Evolutionary conservation across 805 yeast genomes (phyloP).

Genomic region (Lipomyces spencermartinsiae): DNA sequence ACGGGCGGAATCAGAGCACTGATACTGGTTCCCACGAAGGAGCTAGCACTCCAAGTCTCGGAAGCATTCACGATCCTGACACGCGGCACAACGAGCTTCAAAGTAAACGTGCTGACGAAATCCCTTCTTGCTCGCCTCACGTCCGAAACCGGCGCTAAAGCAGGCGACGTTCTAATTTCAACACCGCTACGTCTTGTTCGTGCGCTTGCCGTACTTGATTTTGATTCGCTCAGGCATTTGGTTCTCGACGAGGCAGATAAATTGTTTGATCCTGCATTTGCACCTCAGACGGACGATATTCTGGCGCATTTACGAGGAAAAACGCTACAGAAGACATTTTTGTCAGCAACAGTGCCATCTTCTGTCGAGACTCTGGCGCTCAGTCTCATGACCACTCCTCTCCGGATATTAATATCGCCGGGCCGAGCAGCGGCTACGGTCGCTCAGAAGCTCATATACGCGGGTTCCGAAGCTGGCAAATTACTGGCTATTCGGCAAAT

Average conservation of each 20-base stretch:
- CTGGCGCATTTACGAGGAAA: constrained; percentile 58
- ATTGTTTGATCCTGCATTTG: constrained; percentile 83
- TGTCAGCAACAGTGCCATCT: constrained; percentile 95
- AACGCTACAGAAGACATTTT: constrained; percentile 72
- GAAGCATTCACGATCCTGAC: constrained; percentile 67
- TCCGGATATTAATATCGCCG: constrained; percentile 87
- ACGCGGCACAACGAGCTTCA: constrained; percentile 41
- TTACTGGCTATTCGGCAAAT: constrained; percentile 87
- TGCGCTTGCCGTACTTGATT: constrained; percentile 65
- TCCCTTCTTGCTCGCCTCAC: constrained; percentile 55
- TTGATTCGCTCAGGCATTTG: constrained; percentile 71
- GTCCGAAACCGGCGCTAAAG: constrained; percentile 61
- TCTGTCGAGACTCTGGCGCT: constrained; percentile 88
- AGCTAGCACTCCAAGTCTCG: constrained; percentile 85
- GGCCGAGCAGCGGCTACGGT: constrained; percentile 80
- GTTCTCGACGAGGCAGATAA: constrained; percentile 97
- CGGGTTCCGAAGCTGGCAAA: constrained; percentile 97
- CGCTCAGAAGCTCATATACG: constrained; percentile 80
- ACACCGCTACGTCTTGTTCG: constrained; percentile 92
- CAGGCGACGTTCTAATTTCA: constrained; percentile 78
- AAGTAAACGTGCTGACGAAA: constrained; percentile 52
- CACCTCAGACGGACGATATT: constrained; percentile 89
- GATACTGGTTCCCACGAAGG: constrained; percentile 92
- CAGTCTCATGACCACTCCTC: constrained; percentile 81
- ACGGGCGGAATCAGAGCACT: constrained; percentile 68